Evolutionary conservation across 2,329 filamentous ascomycete genomes (phyloP).

Genomic region (Trichoderma sp.): DNA sequence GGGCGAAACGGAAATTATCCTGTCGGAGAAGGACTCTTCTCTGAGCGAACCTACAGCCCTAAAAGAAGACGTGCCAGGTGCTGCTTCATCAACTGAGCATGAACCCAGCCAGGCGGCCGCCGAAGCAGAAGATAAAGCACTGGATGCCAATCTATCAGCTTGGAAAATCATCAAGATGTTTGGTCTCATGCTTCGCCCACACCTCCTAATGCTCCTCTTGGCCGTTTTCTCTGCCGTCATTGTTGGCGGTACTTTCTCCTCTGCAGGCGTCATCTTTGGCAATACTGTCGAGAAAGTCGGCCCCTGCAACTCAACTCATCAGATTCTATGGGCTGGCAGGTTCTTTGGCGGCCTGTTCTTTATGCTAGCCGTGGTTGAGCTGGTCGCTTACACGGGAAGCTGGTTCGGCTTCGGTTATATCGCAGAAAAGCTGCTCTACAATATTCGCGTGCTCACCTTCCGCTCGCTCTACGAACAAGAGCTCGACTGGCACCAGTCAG

Average conservation of each 20-base stretch:
- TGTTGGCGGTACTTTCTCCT: constrained; percentile 58
- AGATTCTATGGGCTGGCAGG: constrained; percentile 44
- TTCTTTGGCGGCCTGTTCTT: constrained; percentile 63
- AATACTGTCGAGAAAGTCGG: constrained; percentile 50
- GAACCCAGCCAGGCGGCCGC: constrained; percentile 34
- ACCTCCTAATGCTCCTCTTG: constrained; percentile 45
- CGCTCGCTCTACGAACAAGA: constrained; percentile 68
- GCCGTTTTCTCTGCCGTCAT: constrained; percentile 52
- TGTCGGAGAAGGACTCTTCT: constrained; percentile 45
- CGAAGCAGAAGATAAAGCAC: constrained; percentile 30
- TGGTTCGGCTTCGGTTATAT: constrained; percentile 53
- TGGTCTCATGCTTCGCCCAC: constrained; percentile 44
- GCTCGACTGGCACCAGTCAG: constrained; percentile 71
- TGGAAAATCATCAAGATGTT: constrained; percentile 47
- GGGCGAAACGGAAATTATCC: constrained; percentile 50
- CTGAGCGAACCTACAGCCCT: constrained; percentile 43
- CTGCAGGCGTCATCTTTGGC: constrained; percentile 57
- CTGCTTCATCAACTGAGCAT: not conserved
- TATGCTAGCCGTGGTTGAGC: constrained; percentile 52
- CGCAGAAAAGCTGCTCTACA: constrained; percentile 67
- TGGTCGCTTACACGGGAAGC: constrained; percentile 60
- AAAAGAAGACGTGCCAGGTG: constrained; percentile 41
- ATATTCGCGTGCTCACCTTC: constrained; percentile 65
- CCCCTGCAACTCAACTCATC: constrained; percentile 48
- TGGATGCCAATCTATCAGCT: constrained; percentile 48